A percentile compares a stretch with the other conserved stretches of the same genome.
Conservation (phyloP, 2,329 filamentous ascomycete species). For the Lizonia empirigonia region DNA sequence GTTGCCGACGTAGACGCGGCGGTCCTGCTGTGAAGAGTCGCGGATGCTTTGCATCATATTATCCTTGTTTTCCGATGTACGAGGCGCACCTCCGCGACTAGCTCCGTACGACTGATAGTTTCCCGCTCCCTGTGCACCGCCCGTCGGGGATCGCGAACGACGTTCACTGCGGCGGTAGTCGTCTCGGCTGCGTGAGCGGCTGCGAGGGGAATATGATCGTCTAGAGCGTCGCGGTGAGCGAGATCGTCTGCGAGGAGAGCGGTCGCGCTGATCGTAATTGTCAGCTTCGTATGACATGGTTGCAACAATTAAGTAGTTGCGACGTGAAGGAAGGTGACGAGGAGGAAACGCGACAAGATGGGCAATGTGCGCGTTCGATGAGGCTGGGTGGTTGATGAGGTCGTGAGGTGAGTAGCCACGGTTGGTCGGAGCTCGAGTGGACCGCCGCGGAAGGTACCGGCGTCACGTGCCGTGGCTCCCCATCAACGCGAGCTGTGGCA, state of each 20-base stretch:
- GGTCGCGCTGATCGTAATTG: slow-evolving; percentile 51
- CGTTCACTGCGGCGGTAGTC: slow-evolving; percentile 54
- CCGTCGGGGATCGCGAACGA: slow-evolving; percentile 83
- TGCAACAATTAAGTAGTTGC: slow-evolving; percentile 18
- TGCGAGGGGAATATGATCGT: slow-evolving; percentile 67
- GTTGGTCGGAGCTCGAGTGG: slow-evolving; percentile 19
- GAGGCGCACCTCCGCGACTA: slow-evolving; percentile 58
- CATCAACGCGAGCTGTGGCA: slow-evolving; percentile 1
- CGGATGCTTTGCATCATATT: slow-evolving; percentile 95
- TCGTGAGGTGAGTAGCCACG: slow-evolving; percentile 30
- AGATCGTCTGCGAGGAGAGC: slow-evolving; percentile 71
- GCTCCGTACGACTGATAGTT: slow-evolving; percentile 64
- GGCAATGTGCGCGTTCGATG: slow-evolving; percentile 34
- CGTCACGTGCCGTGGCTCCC: slow-evolving; percentile 14
- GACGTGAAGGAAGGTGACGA: slow-evolving; percentile 15
- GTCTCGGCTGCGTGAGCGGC: slow-evolving; percentile 78
- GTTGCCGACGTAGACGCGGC: slow-evolving; percentile 98
- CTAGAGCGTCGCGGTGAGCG: slow-evolving; percentile 57
- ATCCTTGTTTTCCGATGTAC: slow-evolving; percentile 87
- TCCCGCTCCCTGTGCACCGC: slow-evolving; percentile 70
- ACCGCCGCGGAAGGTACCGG: slow-evolving; percentile 23
- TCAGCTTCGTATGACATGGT: slow-evolving; percentile 48
- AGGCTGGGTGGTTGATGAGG: slow-evolving; percentile 29
- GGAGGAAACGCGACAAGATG: slow-evolving; percentile 16
- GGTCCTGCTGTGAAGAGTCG: slow-evolving; percentile 96